A percentile compares a stretch with the other conserved stretches of the same genome.
phyloP scores from a whole-genome alignment of 169 alveolate genomes.

The Plasmodium gallinaceum region DNA sequence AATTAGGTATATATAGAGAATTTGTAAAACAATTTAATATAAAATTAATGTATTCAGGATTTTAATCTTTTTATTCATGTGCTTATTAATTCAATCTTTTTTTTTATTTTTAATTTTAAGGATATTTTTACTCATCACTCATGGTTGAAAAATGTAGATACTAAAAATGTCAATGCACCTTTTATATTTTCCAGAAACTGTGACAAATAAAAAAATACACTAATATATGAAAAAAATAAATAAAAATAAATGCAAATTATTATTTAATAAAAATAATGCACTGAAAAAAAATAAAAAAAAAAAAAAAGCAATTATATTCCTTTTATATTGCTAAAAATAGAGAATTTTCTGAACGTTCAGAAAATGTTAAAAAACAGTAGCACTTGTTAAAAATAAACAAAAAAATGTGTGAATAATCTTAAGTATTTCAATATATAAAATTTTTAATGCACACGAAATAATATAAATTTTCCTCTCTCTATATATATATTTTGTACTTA shows the following conservation, averaged over 20 bases:
- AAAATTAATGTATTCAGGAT: conserved; percentile 6
- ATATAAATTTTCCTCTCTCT: too few species aligned
- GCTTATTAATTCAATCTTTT: not conserved
- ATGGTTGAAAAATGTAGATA: conserved; percentile 9
- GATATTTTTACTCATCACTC: conserved; percentile 18
- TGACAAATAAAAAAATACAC: not conserved
- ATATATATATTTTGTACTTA: too few species aligned
- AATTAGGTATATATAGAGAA: not conserved
- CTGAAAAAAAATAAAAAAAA: conserved; percentile 1
- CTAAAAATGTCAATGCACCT: conserved; percentile 4
- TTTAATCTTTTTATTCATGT: not conserved
- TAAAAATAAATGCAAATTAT: conserved; percentile 11
- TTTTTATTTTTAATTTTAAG: not conserved
- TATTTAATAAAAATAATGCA: conserved; percentile 5
- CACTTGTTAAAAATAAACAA: conserved; percentile 15
- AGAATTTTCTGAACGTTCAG: conserved; percentile 52
- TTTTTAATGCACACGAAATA: too few species aligned
- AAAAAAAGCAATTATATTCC: conserved; percentile 12
- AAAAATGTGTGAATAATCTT: not conserved
- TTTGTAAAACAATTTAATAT: not conserved
- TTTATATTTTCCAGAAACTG: not conserved
- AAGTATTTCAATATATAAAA: not conserved
- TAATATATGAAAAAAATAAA: not conserved
- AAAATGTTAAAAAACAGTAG: conserved; percentile 11
- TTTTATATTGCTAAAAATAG: conserved; percentile 19